Evolutionary conservation across 805 yeast species (phyloP), one percentile per base, ranked within the genome.

Genomic region (Sporopachydermia lactativora): DNA sequence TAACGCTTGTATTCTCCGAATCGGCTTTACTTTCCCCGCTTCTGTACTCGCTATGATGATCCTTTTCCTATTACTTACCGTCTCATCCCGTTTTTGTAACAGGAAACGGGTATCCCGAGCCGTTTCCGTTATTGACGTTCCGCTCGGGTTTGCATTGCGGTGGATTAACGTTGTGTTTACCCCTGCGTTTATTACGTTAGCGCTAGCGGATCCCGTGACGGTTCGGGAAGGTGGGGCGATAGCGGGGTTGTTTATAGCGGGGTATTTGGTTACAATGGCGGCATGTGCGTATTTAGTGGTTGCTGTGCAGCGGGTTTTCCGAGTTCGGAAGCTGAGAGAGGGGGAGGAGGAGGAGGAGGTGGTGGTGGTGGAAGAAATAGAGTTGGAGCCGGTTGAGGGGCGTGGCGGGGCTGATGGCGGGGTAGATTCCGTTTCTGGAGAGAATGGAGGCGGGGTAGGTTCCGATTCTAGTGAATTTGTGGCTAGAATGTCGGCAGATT

Each of bases 101-200:
- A 58, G 64, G 24, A 46, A 47, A 18, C 46, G 42, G n/a, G 58
- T 62, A 1, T 39, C 51, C 3, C 40, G 42, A 4, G 34, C 59
- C 2, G 42, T 55, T 2, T 54, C 47, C 34, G 46, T 55, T 19
- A 57, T 77, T 39, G 75, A 77, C 39, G 70, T 79, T n/a, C 73
- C 84, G 13, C 70, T 71, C 60, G 79, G 80, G 45, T 78, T 80
- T 54, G 65, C 79, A 1, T 62, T 81, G 39, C 66, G 79, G 42
- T 81, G 92, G 89, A 82, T 82, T 58, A 80, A 78, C 53, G 68
- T 79, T 4, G 80, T 77, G 52, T 82, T 81, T 63, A 75, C 83
- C 1, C 89, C 92, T 1, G 76, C 86, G 0, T 81, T 82, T 52
- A 73, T 81, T 31, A 70, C 77, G 0, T 64, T 81, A 24, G 89